Percentiles rank a stretch among this genome's conserved stretches.
Evolutionary conservation across 1,139 yeast species (phyloP).

Genomic region (Petasospora rhodanensis): DNA sequence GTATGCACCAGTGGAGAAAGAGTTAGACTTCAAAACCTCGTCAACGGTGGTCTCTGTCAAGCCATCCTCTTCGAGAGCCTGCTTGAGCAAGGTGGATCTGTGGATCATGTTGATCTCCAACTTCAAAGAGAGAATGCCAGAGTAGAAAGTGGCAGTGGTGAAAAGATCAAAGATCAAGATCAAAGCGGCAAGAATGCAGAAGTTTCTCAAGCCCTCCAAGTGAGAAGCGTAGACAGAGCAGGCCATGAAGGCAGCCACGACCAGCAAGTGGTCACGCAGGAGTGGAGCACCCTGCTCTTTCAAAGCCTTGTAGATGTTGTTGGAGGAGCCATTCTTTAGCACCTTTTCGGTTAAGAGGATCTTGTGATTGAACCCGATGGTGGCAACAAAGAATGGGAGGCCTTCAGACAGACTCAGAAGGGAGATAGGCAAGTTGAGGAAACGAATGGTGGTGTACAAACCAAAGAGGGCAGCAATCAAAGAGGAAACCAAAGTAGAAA

Average conservation of each 20-base stretch:
- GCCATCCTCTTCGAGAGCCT: constrained; percentile 92
- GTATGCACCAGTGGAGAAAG: constrained; percentile 33
- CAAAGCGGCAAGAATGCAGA: constrained; percentile 74
- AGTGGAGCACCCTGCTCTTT: constrained; percentile 63
- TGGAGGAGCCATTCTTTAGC: constrained; percentile 34
- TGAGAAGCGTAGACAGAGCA: constrained; percentile 69
- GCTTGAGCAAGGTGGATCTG: constrained; percentile 74
- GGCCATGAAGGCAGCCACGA: constrained; percentile 65
- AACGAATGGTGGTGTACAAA: constrained; percentile 52
- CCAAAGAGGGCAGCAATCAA: constrained; percentile 86
- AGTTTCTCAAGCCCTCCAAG: constrained; percentile 73
- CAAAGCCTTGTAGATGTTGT: constrained; percentile 52
- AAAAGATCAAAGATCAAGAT: constrained; percentile 71
- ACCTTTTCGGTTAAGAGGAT: constrained; percentile 69
- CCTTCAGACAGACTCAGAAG: constrained; percentile 84
- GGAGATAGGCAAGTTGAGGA: constrained; percentile 56
- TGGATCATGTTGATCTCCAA: constrained; percentile 88
- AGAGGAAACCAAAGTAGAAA: constrained; percentile 76
- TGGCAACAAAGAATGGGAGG: constrained; percentile 86
- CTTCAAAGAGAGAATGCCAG: constrained; percentile 83
- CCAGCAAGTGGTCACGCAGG: constrained; percentile 75
- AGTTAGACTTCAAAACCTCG: constrained; percentile 47
- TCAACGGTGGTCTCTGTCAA: constrained; percentile 71
- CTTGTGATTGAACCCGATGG: constrained; percentile 90
- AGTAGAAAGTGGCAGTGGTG: constrained; percentile 75